phyloP scores from a whole-genome alignment of 2,329 filamentous ascomycete species.

The Alternaria infectoria region DNA sequence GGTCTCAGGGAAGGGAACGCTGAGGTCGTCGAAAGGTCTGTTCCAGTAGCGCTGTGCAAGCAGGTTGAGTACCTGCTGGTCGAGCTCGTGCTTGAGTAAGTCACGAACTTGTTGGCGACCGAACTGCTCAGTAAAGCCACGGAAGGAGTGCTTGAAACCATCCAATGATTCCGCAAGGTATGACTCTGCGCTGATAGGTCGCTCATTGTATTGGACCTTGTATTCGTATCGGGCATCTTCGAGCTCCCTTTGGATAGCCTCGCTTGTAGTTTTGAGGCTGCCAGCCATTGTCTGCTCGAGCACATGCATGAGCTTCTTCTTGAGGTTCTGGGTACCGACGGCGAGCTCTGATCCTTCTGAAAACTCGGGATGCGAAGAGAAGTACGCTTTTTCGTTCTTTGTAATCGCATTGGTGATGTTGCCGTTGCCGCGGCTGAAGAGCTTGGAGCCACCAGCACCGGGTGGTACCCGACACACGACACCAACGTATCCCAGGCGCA shows the following conservation, averaged over 20 bases:
- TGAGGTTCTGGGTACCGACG: constrained; percentile 83
- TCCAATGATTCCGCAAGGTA: constrained; percentile 96
- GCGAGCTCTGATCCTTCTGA: constrained; percentile 73
- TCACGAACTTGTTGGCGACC: constrained; percentile 88
- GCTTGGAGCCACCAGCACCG: constrained; percentile 63
- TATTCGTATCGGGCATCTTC: constrained; percentile 98
- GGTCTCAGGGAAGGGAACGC: constrained; percentile 67
- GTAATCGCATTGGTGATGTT: constrained; percentile 82
- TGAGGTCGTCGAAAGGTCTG: constrained; percentile 86
- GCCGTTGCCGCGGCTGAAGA: constrained; percentile 82
- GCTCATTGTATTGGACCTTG: constrained; percentile 99
- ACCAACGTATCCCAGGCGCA: constrained; percentile 94
- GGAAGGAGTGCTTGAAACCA: constrained; percentile 97
- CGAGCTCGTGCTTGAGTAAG: constrained; percentile 87
- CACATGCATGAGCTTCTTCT: constrained; percentile 96
- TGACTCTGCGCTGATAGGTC: constrained; percentile 90
- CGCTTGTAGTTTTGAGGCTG: constrained; percentile 85
- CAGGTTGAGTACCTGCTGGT: constrained; percentile 92
- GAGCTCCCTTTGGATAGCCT: constrained; percentile 91
- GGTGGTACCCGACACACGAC: constrained; percentile 84
- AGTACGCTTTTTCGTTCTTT: constrained; percentile 87
- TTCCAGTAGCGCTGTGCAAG: constrained; percentile 97
- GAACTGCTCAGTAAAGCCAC: constrained; percentile 88
- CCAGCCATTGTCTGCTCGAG: constrained; percentile 97
- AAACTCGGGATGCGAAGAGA: constrained; percentile 85